Conservation (phyloP, 208 protist species). For the Wallacemonas sp. region DNA sequence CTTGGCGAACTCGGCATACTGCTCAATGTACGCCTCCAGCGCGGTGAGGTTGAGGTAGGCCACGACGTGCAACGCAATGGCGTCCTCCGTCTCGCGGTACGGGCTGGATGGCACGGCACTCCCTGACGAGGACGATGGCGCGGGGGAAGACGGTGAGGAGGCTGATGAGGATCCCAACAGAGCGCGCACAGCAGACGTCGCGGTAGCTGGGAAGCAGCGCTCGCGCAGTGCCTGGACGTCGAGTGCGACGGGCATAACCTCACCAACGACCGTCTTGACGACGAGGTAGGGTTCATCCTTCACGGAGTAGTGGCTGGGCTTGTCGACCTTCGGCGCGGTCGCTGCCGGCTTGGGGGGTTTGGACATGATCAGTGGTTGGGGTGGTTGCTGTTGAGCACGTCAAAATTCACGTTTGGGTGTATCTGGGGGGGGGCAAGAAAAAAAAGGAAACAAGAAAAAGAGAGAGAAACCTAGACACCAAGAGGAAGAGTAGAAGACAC, state of each 20-base stretch:
- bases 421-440: not conserved
- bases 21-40: slow-evolving; percentile 25
- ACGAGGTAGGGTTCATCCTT: slow-evolving; percentile 13
- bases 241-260: slow-evolving; percentile 25
- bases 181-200: too few relatives aligned
- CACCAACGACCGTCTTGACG: slow-evolving; percentile 31
- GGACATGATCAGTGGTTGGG: slow-evolving; percentile 2
- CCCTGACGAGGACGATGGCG: slow-evolving; percentile 23
- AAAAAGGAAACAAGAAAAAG: slow-evolving; percentile 9
- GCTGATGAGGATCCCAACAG: too few relatives aligned
- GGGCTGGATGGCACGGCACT: slow-evolving; percentile 30
- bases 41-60: slow-evolving; percentile 43
- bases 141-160: slow-evolving; percentile 22
- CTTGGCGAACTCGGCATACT: slow-evolving; percentile 21
- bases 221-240: not conserved
- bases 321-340: not conserved
- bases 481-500: not conserved
- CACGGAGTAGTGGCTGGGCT: not conserved
- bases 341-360: not conserved
- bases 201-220: slow-evolving; percentile 9
- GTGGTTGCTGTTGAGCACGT: too few relatives aligned
- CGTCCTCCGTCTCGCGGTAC: slow-evolving; percentile 35
- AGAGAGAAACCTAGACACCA: slow-evolving; percentile 8
- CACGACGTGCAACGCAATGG: slow-evolving; percentile 43
- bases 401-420: not conserved